phyloP scores from a whole-genome alignment of 305 asterid genomes.

The Fraxinus sp. region DNA sequence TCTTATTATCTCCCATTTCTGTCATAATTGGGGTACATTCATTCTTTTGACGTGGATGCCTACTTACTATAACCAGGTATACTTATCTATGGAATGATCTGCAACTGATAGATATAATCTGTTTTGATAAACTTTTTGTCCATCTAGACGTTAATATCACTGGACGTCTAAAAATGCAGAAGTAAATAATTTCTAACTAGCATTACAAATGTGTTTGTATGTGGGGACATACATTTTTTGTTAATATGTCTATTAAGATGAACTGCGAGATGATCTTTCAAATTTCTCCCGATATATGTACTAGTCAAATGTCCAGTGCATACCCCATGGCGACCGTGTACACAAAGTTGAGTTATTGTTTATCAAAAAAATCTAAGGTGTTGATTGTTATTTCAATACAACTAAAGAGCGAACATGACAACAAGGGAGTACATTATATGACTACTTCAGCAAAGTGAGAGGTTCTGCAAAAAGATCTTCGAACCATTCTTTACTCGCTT shows the following conservation, averaged over 20 bases:
- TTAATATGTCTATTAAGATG: background rate
- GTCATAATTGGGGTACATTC: constrained; percentile 98
- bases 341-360: background rate
- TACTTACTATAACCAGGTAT: constrained; percentile 92
- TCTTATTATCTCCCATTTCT: constrained; percentile 93
- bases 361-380: background rate
- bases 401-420: background rate
- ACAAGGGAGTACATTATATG: background rate
- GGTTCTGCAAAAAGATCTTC: background rate
- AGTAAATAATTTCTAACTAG: background rate
- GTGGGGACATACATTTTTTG: background rate
- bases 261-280: background rate
- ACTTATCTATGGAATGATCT: constrained; percentile 13
- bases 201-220: background rate
- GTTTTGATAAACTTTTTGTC: background rate
- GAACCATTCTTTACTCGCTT: background rate
- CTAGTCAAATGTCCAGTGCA: background rate
- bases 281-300: background rate
- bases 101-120: constrained; percentile 11
- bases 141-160: background rate
- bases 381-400: background rate
- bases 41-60: constrained; percentile 57
- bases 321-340: background rate
- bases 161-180: background rate
- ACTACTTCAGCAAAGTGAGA: background rate